Percentiles rank a stretch among this genome's conserved stretches.
Conservation (phyloP, 106 monocot species). For the Dioscorea zingiberensis region DNA sequence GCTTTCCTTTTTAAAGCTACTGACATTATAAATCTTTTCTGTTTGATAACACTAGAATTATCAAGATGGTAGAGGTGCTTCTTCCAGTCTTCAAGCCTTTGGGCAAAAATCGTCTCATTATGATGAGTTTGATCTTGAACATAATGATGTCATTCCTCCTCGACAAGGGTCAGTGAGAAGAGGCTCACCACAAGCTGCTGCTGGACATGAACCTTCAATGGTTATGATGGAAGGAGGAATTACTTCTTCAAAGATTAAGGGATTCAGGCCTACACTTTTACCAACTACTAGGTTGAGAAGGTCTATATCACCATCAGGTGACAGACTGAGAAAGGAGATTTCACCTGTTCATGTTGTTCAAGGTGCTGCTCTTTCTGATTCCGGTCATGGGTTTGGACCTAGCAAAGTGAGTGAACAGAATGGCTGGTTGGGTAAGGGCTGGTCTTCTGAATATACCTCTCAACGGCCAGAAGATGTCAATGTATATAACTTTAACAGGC, state of each 20-base stretch:
- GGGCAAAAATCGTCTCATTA: conserved; percentile 18
- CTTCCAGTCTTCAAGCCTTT: conserved; percentile 25
- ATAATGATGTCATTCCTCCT: conserved; percentile 19
- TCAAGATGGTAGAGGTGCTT: conserved; percentile 19
- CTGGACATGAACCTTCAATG: conserved; percentile 6
- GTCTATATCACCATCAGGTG: conserved; percentile 41
- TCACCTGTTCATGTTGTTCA: conserved; percentile 29
- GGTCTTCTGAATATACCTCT: conserved; percentile 16
- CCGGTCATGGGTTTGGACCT: conserved; percentile 26
- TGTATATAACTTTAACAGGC: conserved; percentile 21
- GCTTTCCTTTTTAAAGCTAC: too few relatives aligned
- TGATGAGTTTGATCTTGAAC: conserved; percentile 28
- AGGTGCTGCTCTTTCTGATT: conserved; percentile 29
- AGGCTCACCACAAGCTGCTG: conserved; percentile 10
- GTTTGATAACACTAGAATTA: conserved; percentile 10
- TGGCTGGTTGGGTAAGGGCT: conserved; percentile 29
- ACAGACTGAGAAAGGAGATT: conserved; percentile 20
- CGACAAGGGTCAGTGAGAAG: conserved; percentile 10
- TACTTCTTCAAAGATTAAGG: conserved; percentile 20
- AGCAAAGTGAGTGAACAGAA: conserved; percentile 25
- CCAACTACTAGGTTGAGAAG: conserved; percentile 25
- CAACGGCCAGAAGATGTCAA: conserved; percentile 13
- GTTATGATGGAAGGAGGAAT: conserved; percentile 19
- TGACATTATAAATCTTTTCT: too few relatives aligned
- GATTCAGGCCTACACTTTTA: conserved; percentile 23